Conservation (phyloP, 108 stramenopile genomes). For the Craspedostauros australis region DNA sequence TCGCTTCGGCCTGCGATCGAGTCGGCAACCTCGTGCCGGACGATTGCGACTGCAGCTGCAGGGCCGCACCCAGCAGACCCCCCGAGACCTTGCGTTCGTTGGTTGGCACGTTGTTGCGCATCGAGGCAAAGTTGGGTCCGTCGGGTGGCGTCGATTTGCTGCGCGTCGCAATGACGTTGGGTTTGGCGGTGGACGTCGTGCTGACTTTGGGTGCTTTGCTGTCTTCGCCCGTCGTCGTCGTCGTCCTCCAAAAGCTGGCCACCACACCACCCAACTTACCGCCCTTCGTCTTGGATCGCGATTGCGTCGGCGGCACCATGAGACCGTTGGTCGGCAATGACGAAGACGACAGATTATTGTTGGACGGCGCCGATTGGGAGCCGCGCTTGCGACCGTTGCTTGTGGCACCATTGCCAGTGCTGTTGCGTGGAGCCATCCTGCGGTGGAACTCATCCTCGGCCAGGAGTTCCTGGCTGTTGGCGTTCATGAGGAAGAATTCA, state of each 20-base stretch:
- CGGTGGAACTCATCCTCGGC: constrained; percentile 44
- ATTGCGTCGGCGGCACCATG: not conserved
- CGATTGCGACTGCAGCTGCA: constrained; percentile 7
- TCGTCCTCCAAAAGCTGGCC: constrained; percentile 26
- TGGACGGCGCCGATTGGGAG: not conserved
- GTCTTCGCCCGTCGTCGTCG: not conserved
- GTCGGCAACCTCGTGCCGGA: not conserved
- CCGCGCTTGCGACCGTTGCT: not conserved
- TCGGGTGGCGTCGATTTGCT: not conserved
- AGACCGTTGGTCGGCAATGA: no score
- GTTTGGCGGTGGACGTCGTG: not conserved
- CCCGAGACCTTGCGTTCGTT: constrained; percentile 12
- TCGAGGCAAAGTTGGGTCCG: not conserved
- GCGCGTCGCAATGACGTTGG: not conserved
- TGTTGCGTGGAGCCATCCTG: constrained; percentile 10
- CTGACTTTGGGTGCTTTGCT: not conserved
- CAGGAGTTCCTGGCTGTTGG: constrained; percentile 23
- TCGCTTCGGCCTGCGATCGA: not conserved
- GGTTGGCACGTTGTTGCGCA: not conserved
- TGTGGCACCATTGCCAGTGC: not conserved
- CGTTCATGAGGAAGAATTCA: constrained; percentile 6
- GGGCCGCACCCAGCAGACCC: constrained; percentile 4
- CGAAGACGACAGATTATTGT: no score
- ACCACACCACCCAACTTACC: not conserved
- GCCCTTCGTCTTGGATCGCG: not conserved